Conservation (phyloP, 129 eudicot genomes). For the Flaveria brownii region DNA sequence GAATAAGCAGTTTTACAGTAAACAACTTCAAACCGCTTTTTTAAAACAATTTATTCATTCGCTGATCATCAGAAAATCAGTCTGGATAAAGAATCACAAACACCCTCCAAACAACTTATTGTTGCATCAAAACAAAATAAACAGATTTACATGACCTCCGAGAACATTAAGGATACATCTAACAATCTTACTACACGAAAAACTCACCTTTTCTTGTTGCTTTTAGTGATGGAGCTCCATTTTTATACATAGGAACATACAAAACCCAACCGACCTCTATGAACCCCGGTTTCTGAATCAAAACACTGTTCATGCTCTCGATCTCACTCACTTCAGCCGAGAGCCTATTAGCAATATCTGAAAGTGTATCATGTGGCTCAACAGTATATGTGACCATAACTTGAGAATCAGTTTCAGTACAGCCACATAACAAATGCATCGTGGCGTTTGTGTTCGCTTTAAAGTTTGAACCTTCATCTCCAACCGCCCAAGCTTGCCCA, state of each 20-base stretch:
- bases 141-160: not conserved
- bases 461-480: slow-evolving; percentile 32
- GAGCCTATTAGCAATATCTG: slow-evolving; percentile 47
- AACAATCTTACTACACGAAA: not conserved
- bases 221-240: slow-evolving; percentile 40
- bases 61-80: no score
- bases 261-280: slow-evolving; percentile 55
- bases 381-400: slow-evolving; percentile 70
- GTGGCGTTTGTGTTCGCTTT: slow-evolving; percentile 19
- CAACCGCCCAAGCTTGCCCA: slow-evolving; percentile 64
- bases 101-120: not conserved
- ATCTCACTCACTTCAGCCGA: slow-evolving; percentile 57
- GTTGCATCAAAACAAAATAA: no score
- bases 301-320: slow-evolving; percentile 39
- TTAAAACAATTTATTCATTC: no score
- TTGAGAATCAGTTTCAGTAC: slow-evolving; percentile 50
- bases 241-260: slow-evolving; percentile 63
- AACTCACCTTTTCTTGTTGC: slow-evolving; percentile 33
- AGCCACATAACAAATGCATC: slow-evolving; percentile 70
- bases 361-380: slow-evolving; percentile 55
- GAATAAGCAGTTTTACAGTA: not conserved
- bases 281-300: slow-evolving; percentile 38
- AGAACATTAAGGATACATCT: not conserved
- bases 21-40: no score
- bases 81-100: not conserved